Conservation (phyloP, 306 rosid species). For the Quercus dentata region DNA sequence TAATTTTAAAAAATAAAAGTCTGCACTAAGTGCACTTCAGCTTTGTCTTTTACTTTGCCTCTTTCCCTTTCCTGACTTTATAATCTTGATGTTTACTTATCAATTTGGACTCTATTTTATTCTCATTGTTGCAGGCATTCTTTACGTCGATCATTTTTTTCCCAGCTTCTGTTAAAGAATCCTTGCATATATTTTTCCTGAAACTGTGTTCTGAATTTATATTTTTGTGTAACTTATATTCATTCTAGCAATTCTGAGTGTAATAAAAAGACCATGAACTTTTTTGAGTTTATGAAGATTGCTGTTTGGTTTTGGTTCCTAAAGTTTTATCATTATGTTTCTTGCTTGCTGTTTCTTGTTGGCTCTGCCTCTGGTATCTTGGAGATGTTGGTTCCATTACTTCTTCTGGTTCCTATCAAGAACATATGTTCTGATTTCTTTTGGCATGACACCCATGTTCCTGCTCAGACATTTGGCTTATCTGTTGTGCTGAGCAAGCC, state of each 20-base stretch:
- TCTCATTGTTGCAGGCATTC: background rate
- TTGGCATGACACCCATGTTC: constrained; percentile 6
- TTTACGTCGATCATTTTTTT: background rate
- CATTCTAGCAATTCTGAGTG: background rate
- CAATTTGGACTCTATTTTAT: background rate
- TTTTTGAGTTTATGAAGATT: background rate
- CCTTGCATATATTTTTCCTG: background rate
- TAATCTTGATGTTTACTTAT: background rate
- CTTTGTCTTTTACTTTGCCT: background rate
- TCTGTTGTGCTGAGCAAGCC: background rate
- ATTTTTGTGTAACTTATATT: background rate
- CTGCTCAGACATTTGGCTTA: constrained; percentile 18
- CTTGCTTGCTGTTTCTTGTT: background rate
- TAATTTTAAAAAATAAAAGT: background rate
- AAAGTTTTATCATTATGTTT: background rate
- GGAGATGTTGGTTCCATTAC: background rate
- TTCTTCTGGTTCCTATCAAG: background rate
- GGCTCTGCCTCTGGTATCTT: background rate
- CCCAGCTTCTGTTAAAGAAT: background rate
- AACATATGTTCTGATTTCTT: constrained; percentile 1
- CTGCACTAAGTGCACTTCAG: background rate
- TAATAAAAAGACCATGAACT: background rate
- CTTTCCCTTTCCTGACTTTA: background rate
- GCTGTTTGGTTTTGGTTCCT: background rate
- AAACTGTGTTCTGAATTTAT: background rate